Base-by-base conservation (phyloP, 306 rosid species). In the Acacia acuminata region DNA sequence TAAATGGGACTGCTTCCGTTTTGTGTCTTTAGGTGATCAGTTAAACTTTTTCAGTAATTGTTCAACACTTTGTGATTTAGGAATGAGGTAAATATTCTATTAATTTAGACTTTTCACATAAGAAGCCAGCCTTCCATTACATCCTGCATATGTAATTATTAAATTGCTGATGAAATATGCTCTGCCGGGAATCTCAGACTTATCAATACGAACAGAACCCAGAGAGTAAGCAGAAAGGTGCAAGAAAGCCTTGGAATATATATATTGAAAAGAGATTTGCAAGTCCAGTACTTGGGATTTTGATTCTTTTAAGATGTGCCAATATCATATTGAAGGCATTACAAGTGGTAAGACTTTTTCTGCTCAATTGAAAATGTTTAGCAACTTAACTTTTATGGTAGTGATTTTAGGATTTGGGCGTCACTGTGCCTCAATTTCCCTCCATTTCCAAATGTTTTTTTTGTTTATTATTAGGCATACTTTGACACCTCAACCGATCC, bases 191-290 rank as follows among this genome's bases (percentile, higher is more conserved):
- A 90, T 93, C 87, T 91, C 96, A 68, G 89, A 88, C 84, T 78
- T 88, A 85, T 92, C 93, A 47, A 34, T 87, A 82, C 88, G 91
- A 82, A 90, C 92, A 42, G 79, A 85, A 84, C 85, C 70, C 13
- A 91, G 97, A 81, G 84, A 74, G 81, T 83, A 73, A 86, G 93
- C 94, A 30, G 90, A 87, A 82, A 83, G 90, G 76, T 88, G 91
- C 82, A 91, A 84, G 79, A 85, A 80, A 79, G 88, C 94, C 76
- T 75, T 91, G 79, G 77, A 81, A 82, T 85, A 88, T 45, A 73
- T 88, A 58, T 88, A 60, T 64, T 22, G 22, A 0, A 27, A 0
- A 27, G 30, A n/a, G n/a, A n/a, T n/a, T n/a, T n/a, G n/a, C n/a
- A n/a, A n/a, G n/a, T n/a, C n/a, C n/a, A n/a, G n/a, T n/a, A n/a